A percentile compares a stretch with the other conserved stretches of the same genome.
Evolutionary conservation across 352 stramenopile genomes (phyloP).

Genomic region (Pythium vanterpoolii): DNA sequence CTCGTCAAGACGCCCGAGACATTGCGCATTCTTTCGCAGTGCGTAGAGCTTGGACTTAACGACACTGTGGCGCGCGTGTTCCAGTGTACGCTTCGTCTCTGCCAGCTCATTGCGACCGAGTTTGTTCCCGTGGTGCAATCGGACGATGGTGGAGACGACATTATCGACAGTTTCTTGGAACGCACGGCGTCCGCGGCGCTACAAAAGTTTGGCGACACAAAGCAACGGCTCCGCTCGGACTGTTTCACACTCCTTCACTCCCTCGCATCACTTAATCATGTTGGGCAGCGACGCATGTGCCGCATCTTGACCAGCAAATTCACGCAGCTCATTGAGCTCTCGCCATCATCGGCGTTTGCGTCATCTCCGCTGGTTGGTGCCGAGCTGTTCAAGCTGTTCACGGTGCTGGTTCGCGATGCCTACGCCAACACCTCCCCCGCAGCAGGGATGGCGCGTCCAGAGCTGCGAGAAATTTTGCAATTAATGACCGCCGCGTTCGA

Average conservation of each 20-base stretch:
- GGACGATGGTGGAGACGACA: slow-evolving; percentile 28
- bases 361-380: slow-evolving; percentile 50
- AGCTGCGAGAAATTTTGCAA: slow-evolving; percentile 38
- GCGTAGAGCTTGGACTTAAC: slow-evolving; percentile 65
- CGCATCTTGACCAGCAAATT: slow-evolving; percentile 64
- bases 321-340: slow-evolving; percentile 32
- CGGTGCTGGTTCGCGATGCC: slow-evolving; percentile 42
- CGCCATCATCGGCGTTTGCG: slow-evolving; percentile 25
- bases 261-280: slow-evolving; percentile 48
- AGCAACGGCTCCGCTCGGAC: slow-evolving; percentile 66
- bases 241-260: slow-evolving; percentile 71
- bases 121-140: slow-evolving; percentile 58
- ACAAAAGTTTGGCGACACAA: slow-evolving; percentile 75
- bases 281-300: slow-evolving; percentile 60
- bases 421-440: slow-evolving; percentile 4
- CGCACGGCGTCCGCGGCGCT: slow-evolving; percentile 58
- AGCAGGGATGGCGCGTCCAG: slow-evolving; percentile 15
- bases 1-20: slow-evolving; percentile 55
- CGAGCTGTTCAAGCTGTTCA: slow-evolving; percentile 67
- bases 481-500: slow-evolving; percentile 57
- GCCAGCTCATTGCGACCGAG: slow-evolving; percentile 66
- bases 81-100: slow-evolving; percentile 68
- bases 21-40: slow-evolving; percentile 50
- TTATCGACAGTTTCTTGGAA: slow-evolving; percentile 58
- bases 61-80: slow-evolving; percentile 78